These are phyloP conservation scores for Articulospora tetracladia DNA, from an alignment of 495 filamentous ascomycete genomes.

Conservation along the genomic window DNA sequence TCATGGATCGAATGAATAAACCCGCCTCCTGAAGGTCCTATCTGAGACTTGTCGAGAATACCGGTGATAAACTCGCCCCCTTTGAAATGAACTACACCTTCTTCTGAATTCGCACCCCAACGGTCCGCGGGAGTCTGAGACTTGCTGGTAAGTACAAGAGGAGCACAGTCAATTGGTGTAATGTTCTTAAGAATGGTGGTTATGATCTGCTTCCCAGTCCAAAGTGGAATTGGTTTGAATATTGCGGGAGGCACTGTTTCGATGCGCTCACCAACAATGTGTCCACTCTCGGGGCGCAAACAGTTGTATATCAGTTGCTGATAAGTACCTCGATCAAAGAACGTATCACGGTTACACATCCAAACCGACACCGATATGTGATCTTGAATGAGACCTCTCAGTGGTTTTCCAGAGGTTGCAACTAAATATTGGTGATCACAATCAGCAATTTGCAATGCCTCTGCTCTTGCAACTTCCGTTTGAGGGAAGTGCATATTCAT, in stretches of 20 bases:
- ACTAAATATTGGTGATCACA: slow-evolving; percentile 97
- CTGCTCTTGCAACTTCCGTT: slow-evolving; percentile 87
- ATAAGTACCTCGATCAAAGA: slow-evolving; percentile 85
- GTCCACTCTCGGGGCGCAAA: slow-evolving; percentile 81
- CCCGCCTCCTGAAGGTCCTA: slow-evolving; percentile 83
- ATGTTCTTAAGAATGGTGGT: slow-evolving; percentile 94
- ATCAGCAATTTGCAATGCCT: slow-evolving; percentile 88
- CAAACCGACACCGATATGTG: slow-evolving; percentile 92
- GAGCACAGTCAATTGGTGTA: slow-evolving; percentile 65
- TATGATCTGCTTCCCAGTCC: slow-evolving; percentile 98
- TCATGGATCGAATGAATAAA: slow-evolving; percentile 92
- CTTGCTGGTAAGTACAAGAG: slow-evolving; percentile 74
- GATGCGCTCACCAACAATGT: slow-evolving; percentile 68
- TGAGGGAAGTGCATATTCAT: slow-evolving; percentile 99
- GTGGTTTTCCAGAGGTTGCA: slow-evolving; percentile 87
- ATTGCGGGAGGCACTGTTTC: slow-evolving; percentile 75
- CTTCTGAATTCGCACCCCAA: slow-evolving; percentile 60
- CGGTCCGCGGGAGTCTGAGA: slow-evolving; percentile 70
- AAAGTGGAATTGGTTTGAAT: slow-evolving; percentile 73
- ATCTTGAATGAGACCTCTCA: slow-evolving; percentile 97
- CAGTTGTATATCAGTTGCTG: slow-evolving; percentile 89
- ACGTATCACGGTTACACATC: slow-evolving; percentile 88
- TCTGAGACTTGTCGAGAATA: slow-evolving; percentile 93
- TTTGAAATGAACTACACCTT: slow-evolving; percentile 77
- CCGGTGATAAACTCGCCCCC: slow-evolving; percentile 85